Evolutionary conservation across 371 early-diverging fungal species (phyloP).

Genomic region (Encephalitozoon romaleae): DNA sequence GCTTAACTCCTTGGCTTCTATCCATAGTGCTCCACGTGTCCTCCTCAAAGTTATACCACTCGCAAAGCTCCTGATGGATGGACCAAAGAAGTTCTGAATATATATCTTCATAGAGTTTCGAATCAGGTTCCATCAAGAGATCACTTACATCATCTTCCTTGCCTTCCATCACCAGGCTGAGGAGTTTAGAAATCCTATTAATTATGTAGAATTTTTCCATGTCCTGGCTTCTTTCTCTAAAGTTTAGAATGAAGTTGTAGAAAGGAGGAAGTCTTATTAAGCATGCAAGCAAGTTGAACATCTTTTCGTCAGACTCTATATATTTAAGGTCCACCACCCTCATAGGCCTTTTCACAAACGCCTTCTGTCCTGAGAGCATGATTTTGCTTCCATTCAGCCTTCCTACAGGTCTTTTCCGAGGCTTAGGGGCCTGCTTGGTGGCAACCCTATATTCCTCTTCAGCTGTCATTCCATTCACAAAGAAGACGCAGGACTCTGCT

Average conservation of each 20-base stretch:
- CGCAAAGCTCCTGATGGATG: conserved; percentile 4
- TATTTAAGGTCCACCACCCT: background rate
- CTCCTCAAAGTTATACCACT: conserved; percentile 17
- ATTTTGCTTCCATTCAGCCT: background rate
- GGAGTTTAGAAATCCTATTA: background rate
- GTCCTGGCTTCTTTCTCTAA: background rate
- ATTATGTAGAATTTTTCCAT: background rate
- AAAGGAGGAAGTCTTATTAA: conserved; percentile 4
- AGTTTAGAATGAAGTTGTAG: conserved; percentile 4
- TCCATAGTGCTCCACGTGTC: conserved; percentile 10
- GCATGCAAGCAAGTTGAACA: background rate
- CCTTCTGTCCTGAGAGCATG: background rate
- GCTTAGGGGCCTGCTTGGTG: background rate
- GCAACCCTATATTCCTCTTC: background rate
- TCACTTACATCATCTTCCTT: background rate
- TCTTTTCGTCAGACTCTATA: background rate
- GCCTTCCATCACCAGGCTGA: background rate
- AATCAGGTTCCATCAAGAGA: background rate
- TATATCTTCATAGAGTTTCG: background rate
- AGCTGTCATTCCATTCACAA: background rate
- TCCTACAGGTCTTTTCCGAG: background rate
- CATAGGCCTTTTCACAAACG: background rate
- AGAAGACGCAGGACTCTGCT: conserved; percentile 9
- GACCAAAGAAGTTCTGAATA: conserved; percentile 1
- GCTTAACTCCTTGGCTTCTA: background rate